Evolutionary conservation across 306 rosid species (phyloP).

Genomic region (Gillenia trifoliata): DNA sequence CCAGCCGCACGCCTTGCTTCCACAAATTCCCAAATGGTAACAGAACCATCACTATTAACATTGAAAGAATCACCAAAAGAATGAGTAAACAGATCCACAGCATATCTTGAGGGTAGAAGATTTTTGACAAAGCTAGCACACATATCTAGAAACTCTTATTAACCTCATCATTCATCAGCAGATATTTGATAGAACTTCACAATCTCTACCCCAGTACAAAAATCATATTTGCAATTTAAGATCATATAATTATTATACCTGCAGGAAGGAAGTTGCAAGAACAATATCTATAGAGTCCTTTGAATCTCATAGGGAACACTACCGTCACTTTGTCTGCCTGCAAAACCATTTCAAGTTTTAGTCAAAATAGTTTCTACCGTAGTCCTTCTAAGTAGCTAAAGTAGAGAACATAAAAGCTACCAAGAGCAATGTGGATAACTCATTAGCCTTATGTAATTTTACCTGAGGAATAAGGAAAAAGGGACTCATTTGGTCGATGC

Average conservation of each 20-base stretch:
- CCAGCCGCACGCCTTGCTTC: too few species aligned
- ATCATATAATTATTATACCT: conserved; percentile 44
- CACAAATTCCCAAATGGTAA: too few species aligned
- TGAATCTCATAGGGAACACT: conserved; percentile 94
- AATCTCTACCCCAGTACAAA: background rate
- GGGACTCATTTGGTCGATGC: conserved; percentile 87
- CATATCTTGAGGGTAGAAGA: background rate
- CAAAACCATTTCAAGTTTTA: background rate
- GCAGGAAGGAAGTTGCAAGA: conserved; percentile 92
- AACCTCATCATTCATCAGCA: too few species aligned
- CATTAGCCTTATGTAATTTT: background rate
- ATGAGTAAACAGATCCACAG: background rate
- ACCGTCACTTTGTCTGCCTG: conserved; percentile 94
- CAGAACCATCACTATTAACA: conserved; percentile 21
- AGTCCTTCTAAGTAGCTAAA: background rate
- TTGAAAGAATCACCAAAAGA: conserved; percentile 25
- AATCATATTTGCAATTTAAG: background rate
- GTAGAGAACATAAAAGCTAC: background rate
- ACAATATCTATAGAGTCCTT: conserved; percentile 78
- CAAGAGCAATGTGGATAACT: conserved; percentile 1
- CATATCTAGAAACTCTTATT: too few species aligned
- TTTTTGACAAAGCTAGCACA: background rate
- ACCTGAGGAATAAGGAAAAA: conserved; percentile 82
- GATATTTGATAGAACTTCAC: background rate
- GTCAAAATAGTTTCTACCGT: conserved; percentile 14